A percentile compares a stretch with the other conserved stretches of the same genome.
phyloP scores from a whole-genome alignment of 2,329 filamentous ascomycete species.

The Colletotrichum eleusines region DNA sequence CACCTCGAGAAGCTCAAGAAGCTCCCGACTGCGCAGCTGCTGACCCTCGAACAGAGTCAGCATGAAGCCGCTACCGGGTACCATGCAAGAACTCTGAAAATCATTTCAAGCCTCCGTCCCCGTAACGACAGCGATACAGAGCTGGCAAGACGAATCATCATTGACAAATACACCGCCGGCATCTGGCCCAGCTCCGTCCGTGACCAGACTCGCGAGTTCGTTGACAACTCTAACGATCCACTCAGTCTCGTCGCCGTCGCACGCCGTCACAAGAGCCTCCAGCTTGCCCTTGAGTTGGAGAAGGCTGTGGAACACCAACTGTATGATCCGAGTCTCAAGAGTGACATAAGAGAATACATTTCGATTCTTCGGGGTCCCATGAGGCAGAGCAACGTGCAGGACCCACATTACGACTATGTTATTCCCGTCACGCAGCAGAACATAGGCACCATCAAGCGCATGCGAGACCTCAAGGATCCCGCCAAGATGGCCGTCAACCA shows the following conservation, averaged over 20 bases:
- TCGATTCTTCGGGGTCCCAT: constrained; percentile 59
- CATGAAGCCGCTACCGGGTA: constrained; percentile 66
- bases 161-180: constrained; percentile 64
- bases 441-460: constrained; percentile 53
- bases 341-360: constrained; percentile 62
- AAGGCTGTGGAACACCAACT: constrained; percentile 61
- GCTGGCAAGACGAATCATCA: constrained; percentile 45
- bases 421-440: constrained; percentile 54
- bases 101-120: constrained; percentile 48
- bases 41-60: constrained; percentile 65
- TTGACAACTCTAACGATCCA: constrained; percentile 38
- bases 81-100: constrained; percentile 40
- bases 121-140: constrained; percentile 29
- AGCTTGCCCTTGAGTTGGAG: constrained; percentile 68
- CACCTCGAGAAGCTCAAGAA: constrained; percentile 63
- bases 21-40: constrained; percentile 65
- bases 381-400: constrained; percentile 41
- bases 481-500: constrained; percentile 63
- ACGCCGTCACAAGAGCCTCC: constrained; percentile 65
- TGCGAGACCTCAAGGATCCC: constrained; percentile 62
- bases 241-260: constrained; percentile 57
- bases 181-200: constrained; percentile 62
- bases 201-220: constrained; percentile 31
- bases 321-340: constrained; percentile 54
- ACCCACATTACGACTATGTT: constrained; percentile 47